Conservation (phyloP, 495 filamentous ascomycete genomes). For the Podospora anserina region DNA sequence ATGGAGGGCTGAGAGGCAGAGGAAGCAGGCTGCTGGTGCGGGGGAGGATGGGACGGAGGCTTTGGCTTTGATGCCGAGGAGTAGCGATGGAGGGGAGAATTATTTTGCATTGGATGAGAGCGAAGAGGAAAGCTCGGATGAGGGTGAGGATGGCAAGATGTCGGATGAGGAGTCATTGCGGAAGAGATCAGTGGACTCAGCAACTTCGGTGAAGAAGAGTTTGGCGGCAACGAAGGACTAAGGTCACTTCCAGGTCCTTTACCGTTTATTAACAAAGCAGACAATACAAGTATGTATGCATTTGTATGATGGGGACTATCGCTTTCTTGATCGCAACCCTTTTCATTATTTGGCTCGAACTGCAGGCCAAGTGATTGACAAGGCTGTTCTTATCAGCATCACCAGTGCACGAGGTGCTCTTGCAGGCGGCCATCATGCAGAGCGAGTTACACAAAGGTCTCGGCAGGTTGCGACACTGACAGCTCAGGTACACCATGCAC, state of each 20-base stretch:
- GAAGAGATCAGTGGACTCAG: background rate
- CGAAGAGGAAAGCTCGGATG: background rate
- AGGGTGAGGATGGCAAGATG: background rate
- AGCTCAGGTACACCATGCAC: background rate
- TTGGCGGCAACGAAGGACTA: background rate
- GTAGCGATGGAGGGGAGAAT: background rate
- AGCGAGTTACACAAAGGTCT: background rate
- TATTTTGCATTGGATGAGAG: background rate
- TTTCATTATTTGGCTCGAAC: background rate
- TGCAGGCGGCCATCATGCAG: background rate
- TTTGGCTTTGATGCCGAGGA: slow-evolving; percentile 1
- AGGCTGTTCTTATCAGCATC: background rate
- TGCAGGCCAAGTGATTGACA: background rate
- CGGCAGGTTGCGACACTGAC: background rate
- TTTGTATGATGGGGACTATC: background rate
- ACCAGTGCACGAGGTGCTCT: background rate
- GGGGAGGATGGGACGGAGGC: background rate
- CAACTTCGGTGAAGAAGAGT: background rate
- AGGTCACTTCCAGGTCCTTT: background rate
- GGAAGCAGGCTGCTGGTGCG: background rate
- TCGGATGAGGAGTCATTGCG: background rate
- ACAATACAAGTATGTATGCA: background rate
- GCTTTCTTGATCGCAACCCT: too few species aligned
- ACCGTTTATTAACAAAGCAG: too few species aligned
- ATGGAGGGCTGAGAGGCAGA: slow-evolving; percentile 12